Evolutionary conservation across 352 stramenopile genomes (phyloP).

Genomic region (Salisapilia sapeloensis): DNA sequence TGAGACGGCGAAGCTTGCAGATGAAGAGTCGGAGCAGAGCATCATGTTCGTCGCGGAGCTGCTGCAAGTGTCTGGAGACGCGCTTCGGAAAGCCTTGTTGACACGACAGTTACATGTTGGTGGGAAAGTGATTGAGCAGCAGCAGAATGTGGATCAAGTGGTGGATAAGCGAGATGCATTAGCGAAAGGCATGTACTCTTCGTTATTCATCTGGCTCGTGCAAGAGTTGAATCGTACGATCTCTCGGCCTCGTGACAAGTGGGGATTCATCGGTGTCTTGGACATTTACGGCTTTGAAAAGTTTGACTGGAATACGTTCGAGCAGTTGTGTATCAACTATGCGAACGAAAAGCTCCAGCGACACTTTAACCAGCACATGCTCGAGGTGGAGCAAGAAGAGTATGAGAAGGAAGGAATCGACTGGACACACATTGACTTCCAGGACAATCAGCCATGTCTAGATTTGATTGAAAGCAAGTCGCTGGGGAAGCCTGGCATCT

Average conservation of each 20-base stretch:
- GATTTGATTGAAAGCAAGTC: constrained; percentile 88
- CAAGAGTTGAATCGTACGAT: constrained; percentile 83
- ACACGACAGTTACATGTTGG: constrained; percentile 77
- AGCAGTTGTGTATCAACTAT: constrained; percentile 95
- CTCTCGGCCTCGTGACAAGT: constrained; percentile 59
- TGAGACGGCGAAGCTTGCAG: constrained; percentile 45
- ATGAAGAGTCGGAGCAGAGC: constrained; percentile 18
- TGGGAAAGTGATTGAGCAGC: constrained; percentile 80
- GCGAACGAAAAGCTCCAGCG: constrained; percentile 91
- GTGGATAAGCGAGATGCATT: constrained; percentile 78
- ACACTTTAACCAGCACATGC: constrained; percentile 91
- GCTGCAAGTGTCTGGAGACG: constrained; percentile 59
- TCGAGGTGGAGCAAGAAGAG: constrained; percentile 93
- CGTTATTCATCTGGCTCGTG: constrained; percentile 84
- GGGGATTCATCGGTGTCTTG: constrained; percentile 89
- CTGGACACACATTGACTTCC: constrained; percentile 86
- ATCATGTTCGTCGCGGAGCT: constrained; percentile 55
- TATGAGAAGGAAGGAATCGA: constrained; percentile 94
- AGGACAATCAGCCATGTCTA: constrained; percentile 88
- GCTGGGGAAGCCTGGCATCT: constrained; percentile 81
- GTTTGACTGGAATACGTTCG: constrained; percentile 91
- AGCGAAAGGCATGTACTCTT: constrained; percentile 88
- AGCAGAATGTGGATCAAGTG: constrained; percentile 78
- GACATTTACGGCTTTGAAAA: constrained; percentile 98
- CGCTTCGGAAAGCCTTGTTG: constrained; percentile 51